Evolutionary conservation across 495 filamentous ascomycete species (phyloP).

Genomic region (Penicillium longicatenatum): DNA sequence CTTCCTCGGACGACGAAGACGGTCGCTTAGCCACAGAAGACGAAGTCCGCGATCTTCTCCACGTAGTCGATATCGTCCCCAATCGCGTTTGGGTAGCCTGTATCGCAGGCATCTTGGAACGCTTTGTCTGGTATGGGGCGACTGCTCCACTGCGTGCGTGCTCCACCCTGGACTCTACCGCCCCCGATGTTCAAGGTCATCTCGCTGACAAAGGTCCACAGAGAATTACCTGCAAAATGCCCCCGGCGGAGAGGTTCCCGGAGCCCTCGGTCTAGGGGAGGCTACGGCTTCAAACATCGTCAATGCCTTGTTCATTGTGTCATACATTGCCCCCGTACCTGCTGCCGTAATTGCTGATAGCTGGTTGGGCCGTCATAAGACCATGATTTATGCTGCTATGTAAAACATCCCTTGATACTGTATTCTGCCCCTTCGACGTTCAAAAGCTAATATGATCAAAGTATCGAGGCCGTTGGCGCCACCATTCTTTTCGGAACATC

Average conservation of each 20-base stretch:
- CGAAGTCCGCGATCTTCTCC: slow-evolving; percentile 18
- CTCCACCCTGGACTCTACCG: neutral
- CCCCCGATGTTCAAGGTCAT: neutral
- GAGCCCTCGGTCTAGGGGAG: slow-evolving; percentile 12
- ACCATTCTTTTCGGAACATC: slow-evolving; percentile 30
- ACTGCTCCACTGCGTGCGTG: slow-evolving; percentile 18
- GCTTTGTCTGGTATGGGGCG: slow-evolving; percentile 21
- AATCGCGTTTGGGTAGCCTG: slow-evolving; percentile 12
- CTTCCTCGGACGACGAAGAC: slow-evolving; percentile 1
- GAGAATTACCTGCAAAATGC: slow-evolving; percentile 24
- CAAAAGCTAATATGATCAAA: slow-evolving; percentile 7
- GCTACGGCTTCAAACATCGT: slow-evolving; percentile 12
- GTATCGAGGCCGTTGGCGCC: slow-evolving; percentile 26
- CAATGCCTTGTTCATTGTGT: slow-evolving; percentile 7
- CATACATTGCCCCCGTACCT: slow-evolving; percentile 9
- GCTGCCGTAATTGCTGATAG: slow-evolving; percentile 13
- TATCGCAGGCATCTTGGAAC: slow-evolving; percentile 16
- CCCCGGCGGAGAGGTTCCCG: slow-evolving; percentile 11
- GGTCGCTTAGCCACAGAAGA: slow-evolving; percentile 17
- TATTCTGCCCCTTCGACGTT: neutral
- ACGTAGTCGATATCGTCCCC: slow-evolving; percentile 19
- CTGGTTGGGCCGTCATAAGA: slow-evolving; percentile 14
- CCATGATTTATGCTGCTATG: slow-evolving; percentile 17
- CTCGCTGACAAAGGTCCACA: slow-evolving; percentile 1
- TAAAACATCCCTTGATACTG: neutral